Evolutionary conservation across 2,329 filamentous ascomycete species (phyloP).

Genomic region (Atkinsonella hypoxylon): DNA sequence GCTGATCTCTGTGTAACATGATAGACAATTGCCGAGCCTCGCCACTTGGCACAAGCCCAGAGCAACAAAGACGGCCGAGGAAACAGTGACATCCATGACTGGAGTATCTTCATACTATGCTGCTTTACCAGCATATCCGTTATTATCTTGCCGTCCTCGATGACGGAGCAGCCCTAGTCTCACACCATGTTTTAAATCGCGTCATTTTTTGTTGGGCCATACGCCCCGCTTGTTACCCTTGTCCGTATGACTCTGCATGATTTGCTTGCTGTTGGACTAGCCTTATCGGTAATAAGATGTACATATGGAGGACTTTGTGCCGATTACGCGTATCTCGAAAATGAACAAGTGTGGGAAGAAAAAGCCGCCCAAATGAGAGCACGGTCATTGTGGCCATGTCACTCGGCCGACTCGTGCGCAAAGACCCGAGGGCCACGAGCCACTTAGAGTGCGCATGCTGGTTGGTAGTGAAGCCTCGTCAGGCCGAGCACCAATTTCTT

Average conservation of each 20-base stretch:
- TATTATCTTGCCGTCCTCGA: too few species aligned
- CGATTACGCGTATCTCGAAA: neutral
- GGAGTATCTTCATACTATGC: too few species aligned
- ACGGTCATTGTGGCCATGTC: too few species aligned
- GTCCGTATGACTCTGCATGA: neutral
- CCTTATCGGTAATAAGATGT: neutral
- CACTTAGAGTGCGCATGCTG: too few species aligned
- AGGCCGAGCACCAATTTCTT: too few species aligned
- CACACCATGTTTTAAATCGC: neutral
- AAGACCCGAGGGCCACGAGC: too few species aligned
- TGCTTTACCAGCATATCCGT: too few species aligned
- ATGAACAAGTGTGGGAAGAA: neutral
- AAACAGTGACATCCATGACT: too few species aligned
- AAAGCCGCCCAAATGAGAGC: too few species aligned
- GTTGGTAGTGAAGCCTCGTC: too few species aligned
- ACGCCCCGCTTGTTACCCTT: neutral
- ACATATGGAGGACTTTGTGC: neutral
- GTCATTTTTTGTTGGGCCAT: neutral
- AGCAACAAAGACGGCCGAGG: neutral
- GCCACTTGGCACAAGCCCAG: neutral
- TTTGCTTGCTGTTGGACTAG: neutral
- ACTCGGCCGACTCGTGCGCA: too few species aligned
- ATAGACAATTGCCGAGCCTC: neutral
- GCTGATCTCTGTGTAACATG: neutral
- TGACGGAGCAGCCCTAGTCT: neutral